phyloP scores from a whole-genome alignment of 73 alveolate genomes.

The Symbiodinium pilosum region DNA sequence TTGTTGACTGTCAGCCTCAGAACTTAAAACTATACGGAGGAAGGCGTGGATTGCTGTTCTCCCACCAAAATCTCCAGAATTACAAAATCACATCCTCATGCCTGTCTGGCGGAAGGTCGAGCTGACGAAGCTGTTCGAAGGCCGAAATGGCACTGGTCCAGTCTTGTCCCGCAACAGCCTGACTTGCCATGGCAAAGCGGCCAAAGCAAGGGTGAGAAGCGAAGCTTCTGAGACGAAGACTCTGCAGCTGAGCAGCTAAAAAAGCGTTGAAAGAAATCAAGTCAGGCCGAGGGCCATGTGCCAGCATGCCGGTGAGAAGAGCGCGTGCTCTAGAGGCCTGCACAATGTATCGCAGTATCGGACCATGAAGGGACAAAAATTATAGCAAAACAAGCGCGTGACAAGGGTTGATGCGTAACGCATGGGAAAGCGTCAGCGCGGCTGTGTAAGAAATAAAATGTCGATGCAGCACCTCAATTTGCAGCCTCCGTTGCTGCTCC shows the following conservation, averaged over 20 bases:
- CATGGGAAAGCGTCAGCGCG: no score
- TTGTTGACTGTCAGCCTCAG: constrained; percentile 76
- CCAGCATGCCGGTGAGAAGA: neutral
- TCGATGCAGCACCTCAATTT: neutral
- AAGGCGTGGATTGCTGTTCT: no score
- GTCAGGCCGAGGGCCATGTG: neutral
- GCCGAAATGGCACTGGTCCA: neutral
- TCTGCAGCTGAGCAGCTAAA: neutral
- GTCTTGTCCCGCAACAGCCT: constrained; percentile 1
- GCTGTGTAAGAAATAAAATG: neutral
- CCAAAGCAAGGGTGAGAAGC: no score
- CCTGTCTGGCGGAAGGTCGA: neutral
- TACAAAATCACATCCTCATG: neutral
- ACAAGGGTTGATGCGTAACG: no score
- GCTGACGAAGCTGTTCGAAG: neutral
- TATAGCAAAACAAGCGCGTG: neutral
- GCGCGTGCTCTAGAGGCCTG: neutral
- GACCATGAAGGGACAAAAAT: neutral
- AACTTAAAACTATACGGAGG: no score
- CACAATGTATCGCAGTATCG: neutral
- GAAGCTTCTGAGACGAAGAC: neutral
- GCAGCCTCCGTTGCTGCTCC: constrained; percentile 52
- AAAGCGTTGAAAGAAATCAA: neutral
- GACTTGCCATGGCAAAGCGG: no score
- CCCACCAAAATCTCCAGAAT: no score